A percentile compares a stretch with the other conserved stretches of the same genome.
phyloP scores from a whole-genome alignment of 768 basidiomycete species.

The Strobilomyces dryophilus region DNA sequence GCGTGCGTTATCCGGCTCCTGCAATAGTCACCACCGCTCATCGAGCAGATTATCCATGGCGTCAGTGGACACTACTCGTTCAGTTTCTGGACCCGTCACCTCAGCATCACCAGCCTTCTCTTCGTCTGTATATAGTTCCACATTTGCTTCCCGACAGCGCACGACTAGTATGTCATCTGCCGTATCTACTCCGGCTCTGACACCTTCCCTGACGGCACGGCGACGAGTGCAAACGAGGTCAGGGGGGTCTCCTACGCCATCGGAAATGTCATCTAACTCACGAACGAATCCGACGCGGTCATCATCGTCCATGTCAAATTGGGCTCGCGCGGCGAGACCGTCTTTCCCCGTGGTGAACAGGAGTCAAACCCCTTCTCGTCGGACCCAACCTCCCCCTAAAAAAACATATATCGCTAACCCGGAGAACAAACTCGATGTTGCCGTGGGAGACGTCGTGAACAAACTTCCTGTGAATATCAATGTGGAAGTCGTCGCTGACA shows the following conservation, averaged over 20 bases:
- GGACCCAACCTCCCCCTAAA: constrained; percentile 35
- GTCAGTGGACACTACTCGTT: constrained; percentile 48
- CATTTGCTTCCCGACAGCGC: constrained; percentile 81
- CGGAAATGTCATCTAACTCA: constrained; percentile 52
- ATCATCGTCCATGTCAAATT: constrained; percentile 52
- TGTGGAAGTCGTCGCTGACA: constrained; percentile 73
- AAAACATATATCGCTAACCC: constrained; percentile 83
- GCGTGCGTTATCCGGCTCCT: constrained; percentile 48
- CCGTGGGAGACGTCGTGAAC: constrained; percentile 90
- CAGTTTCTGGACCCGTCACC: constrained; percentile 63
- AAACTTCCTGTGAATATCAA: constrained; percentile 81
- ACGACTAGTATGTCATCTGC: constrained; percentile 60
- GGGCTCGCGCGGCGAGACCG: constrained; percentile 65
- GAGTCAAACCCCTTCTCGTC: constrained; percentile 45
- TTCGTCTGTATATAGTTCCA: constrained; percentile 50
- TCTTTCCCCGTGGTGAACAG: constrained; percentile 48
- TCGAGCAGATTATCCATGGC: constrained; percentile 53
- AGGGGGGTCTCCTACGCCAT: constrained; percentile 57
- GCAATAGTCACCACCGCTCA: constrained; percentile 43
- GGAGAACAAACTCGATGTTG: constrained; percentile 88
- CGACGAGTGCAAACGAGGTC: constrained; percentile 43
- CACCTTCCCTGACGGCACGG: constrained; percentile 30
- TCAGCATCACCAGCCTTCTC: constrained; percentile 32
- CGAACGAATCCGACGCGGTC: constrained; percentile 43
- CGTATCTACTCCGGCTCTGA: constrained; percentile 32